Evolutionary conservation across 2,329 filamentous ascomycete species (phyloP).

Genomic region (Ceratocystis papillata): DNA sequence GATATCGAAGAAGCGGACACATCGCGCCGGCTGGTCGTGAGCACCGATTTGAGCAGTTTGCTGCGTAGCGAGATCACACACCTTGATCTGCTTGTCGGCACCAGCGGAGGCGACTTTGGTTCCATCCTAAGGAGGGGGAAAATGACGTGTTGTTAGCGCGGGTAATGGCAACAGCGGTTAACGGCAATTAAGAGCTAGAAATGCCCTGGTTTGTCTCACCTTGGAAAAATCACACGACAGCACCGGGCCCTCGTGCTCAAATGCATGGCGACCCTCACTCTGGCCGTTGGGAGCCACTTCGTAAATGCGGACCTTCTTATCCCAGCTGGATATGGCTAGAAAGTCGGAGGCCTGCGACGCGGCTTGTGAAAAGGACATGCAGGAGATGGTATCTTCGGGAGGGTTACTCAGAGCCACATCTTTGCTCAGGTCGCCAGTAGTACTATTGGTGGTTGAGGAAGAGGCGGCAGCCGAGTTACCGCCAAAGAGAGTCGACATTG

Average conservation of each 20-base stretch:
- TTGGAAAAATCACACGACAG: slow-evolving; percentile 79
- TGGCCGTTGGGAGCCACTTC: slow-evolving; percentile 69
- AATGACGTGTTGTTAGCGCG: slow-evolving; percentile 8
- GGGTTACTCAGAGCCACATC: slow-evolving; percentile 70
- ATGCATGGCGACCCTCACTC: slow-evolving; percentile 73
- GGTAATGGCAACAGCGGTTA: too few relatives aligned
- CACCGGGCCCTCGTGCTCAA: slow-evolving; percentile 77
- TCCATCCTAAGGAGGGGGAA: slow-evolving; percentile 55
- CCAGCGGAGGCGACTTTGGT: slow-evolving; percentile 77
- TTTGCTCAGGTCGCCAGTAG: slow-evolving; percentile 80
- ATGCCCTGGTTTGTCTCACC: slow-evolving; percentile 41
- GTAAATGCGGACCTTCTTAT: slow-evolving; percentile 96
- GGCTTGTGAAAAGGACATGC: slow-evolving; percentile 67
- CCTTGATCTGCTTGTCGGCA: slow-evolving; percentile 80
- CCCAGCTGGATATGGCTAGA: slow-evolving; percentile 86
- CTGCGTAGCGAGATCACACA: slow-evolving; percentile 66
- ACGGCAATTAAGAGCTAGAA: too few relatives aligned
- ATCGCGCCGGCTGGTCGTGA: slow-evolving; percentile 73
- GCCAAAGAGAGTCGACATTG: slow-evolving; percentile 56
- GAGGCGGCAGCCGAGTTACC: slow-evolving; percentile 43
- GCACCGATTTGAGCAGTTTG: slow-evolving; percentile 64
- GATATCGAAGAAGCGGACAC: slow-evolving; percentile 65
- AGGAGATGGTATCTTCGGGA: slow-evolving; percentile 82
- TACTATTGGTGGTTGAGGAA: slow-evolving; percentile 50
- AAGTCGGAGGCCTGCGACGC: slow-evolving; percentile 53